Percentiles rank a stretch among this genome's conserved stretches.
These are phyloP conservation scores for Fraxinus albicans DNA, from an alignment of 305 asterid genomes.

Conservation along the genomic window DNA sequence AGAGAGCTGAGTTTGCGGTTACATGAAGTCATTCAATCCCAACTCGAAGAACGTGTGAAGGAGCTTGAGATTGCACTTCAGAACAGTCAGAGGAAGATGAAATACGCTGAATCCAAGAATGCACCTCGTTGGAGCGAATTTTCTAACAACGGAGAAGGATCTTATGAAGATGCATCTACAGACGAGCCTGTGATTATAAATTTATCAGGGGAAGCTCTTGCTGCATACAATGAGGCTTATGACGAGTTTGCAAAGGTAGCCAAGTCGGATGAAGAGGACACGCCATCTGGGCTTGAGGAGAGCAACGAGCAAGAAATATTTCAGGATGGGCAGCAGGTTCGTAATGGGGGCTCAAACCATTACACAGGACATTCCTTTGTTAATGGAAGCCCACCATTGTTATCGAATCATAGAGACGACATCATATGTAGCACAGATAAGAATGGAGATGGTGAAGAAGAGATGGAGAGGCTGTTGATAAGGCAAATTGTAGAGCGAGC, in stretches of 20 bases:
- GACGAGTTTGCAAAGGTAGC: conserved; percentile 47
- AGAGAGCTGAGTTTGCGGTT: conserved; percentile 74
- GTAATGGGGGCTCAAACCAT: conserved; percentile 17
- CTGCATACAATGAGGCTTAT: conserved; percentile 56
- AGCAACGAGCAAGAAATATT: conserved; percentile 22
- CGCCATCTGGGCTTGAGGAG: conserved; percentile 12
- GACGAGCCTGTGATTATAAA: conserved; percentile 62
- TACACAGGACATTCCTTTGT: conserved; percentile 1
- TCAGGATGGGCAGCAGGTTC: conserved; percentile 20
- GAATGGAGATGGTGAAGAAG: conserved; percentile 46
- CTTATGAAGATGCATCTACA: conserved; percentile 17
- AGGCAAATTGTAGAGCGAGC: conserved; percentile 79
- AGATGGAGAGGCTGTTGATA: conserved; percentile 77
- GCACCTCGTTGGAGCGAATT: conserved; percentile 30
- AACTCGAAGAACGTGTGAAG: conserved; percentile 64
- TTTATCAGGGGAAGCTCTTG: conserved; percentile 62
- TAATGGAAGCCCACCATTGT: background rate
- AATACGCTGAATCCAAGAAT: conserved; percentile 34
- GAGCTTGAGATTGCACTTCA: conserved; percentile 77
- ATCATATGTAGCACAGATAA: conserved; percentile 20
- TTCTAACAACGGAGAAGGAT: conserved; percentile 25
- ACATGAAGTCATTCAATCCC: conserved; percentile 79
- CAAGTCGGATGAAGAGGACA: conserved; percentile 57
- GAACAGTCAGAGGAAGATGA: conserved; percentile 54
- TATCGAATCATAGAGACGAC: background rate